phyloP scores from a whole-genome alignment of 1,284 basidiomycete genomes.

The Ceratobasidium sp. region DNA sequence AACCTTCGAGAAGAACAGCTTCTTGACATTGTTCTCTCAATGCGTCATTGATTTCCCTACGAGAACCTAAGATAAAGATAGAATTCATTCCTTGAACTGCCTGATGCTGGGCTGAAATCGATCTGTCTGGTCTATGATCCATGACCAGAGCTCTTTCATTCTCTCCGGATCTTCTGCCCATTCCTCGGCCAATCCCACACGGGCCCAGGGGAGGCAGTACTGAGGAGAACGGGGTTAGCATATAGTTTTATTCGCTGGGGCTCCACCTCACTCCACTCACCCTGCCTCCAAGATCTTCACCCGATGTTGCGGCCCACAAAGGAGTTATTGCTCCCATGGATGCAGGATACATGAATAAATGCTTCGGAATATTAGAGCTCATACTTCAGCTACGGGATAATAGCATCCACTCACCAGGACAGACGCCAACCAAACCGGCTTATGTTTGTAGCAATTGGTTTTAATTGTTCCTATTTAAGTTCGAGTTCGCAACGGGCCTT shows the following conservation, averaged over 20 bases:
- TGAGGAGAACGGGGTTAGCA: not conserved
- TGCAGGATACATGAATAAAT: constrained; percentile 42
- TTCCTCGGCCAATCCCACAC: constrained; percentile 34
- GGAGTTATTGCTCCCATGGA: constrained; percentile 43
- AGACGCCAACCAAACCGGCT: constrained; percentile 23
- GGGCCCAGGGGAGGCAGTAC: constrained; percentile 40
- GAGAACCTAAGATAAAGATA: not conserved
- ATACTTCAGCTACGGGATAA: not conserved
- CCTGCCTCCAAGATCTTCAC: constrained; percentile 40
- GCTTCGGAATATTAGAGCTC: constrained; percentile 4
- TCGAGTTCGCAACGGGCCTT: not conserved
- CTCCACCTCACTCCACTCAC: constrained; percentile 9
- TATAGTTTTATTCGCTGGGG: too few species aligned
- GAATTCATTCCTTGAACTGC: constrained; percentile 40
- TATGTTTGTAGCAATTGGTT: constrained; percentile 34
- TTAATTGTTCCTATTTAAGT: constrained; percentile 26
- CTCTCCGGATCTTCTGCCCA: constrained; percentile 41
- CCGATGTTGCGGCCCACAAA: constrained; percentile 41
- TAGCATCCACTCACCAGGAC: constrained; percentile 26
- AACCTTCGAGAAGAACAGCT: not conserved
- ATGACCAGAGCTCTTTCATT: constrained; percentile 44
- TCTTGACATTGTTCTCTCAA: constrained; percentile 27
- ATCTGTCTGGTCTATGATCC: constrained; percentile 41
- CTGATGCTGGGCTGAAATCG: constrained; percentile 37
- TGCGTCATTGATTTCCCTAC: constrained; percentile 3